These are phyloP conservation scores for Xylaria sp. DNA, from an alignment of 2,329 filamentous ascomycete genomes.

Conservation along the genomic window DNA sequence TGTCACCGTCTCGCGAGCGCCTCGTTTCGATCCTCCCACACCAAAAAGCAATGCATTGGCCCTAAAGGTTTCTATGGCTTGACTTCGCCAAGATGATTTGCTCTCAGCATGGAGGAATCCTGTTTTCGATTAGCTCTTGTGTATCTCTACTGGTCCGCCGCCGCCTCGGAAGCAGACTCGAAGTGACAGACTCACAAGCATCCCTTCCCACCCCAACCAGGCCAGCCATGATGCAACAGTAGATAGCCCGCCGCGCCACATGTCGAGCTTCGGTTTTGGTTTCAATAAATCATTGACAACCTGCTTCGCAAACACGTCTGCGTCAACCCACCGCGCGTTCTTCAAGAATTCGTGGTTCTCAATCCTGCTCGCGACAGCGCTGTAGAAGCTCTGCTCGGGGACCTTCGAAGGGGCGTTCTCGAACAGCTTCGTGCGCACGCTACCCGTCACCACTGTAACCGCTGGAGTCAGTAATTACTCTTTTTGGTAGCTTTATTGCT, in stretches of 20 bases:
- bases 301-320: conserved; percentile 38
- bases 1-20: neutral
- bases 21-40: neutral
- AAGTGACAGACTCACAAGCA: conserved; percentile 37
- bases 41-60: neutral
- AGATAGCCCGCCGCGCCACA: conserved; percentile 41
- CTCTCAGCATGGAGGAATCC: conserved; percentile 33
- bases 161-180: neutral
- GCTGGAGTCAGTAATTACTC: too few relatives aligned
- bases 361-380: conserved; percentile 31
- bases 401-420: conserved; percentile 35
- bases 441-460: conserved; percentile 42
- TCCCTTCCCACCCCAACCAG: conserved; percentile 42
- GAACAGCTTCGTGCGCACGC: conserved; percentile 39
- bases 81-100: conserved; percentile 31
- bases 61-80: neutral
- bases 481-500: too few relatives aligned
- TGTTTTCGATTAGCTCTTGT: conserved; percentile 20
- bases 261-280: conserved; percentile 31
- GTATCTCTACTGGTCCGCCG: neutral
- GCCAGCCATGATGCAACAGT: conserved; percentile 37
- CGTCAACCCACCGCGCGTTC: conserved; percentile 32
- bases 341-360: conserved; percentile 39
- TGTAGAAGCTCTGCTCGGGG: conserved; percentile 40
- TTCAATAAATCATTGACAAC: conserved; percentile 38